Evolutionary conservation across 2,329 filamentous ascomycete species (phyloP).

Genomic region (Phyllosticta citribraziliensis): DNA sequence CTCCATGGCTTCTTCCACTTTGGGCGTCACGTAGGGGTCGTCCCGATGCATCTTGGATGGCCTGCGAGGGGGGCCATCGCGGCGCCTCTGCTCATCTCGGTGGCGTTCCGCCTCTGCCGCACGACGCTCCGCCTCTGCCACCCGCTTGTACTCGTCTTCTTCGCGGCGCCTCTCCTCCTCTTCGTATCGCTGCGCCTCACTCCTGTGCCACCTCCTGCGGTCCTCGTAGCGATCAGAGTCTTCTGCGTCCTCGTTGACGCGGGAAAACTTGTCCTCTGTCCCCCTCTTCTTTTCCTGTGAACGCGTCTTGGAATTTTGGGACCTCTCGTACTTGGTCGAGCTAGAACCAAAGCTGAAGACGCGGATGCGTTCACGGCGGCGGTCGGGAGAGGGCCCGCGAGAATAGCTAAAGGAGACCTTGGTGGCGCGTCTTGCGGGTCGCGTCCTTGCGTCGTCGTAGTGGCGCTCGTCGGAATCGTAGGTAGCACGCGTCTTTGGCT

Average conservation of each 20-base stretch:
- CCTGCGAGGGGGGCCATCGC: conserved; percentile 11
- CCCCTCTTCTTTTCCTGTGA: conserved; percentile 7
- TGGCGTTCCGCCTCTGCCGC: conserved; percentile 10
- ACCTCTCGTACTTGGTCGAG: conserved; percentile 3
- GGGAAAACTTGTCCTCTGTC: conserved; percentile 1
- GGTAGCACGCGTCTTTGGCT: conserved; percentile 16
- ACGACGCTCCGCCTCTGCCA: conserved; percentile 12
- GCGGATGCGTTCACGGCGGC: neutral
- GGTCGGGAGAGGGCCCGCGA: neutral
- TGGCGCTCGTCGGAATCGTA: conserved; percentile 6
- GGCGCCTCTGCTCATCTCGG: neutral
- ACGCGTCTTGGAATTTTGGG: conserved; percentile 10
- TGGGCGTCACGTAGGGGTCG: neutral
- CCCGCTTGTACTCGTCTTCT: conserved; percentile 23
- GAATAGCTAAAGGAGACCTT: neutral
- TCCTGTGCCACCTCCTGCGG: conserved; percentile 14
- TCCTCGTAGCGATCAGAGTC: conserved; percentile 23
- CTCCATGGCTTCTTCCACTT: conserved; percentile 2
- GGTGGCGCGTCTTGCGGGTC: neutral
- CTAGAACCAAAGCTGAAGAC: neutral
- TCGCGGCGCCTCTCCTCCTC: conserved; percentile 31
- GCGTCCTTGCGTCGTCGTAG: neutral
- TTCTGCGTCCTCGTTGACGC: conserved; percentile 1
- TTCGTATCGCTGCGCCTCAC: conserved; percentile 1
- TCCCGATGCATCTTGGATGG: conserved; percentile 2